phyloP scores from a whole-genome alignment of 148 eudicot genomes.

The Arbutus unedo region DNA sequence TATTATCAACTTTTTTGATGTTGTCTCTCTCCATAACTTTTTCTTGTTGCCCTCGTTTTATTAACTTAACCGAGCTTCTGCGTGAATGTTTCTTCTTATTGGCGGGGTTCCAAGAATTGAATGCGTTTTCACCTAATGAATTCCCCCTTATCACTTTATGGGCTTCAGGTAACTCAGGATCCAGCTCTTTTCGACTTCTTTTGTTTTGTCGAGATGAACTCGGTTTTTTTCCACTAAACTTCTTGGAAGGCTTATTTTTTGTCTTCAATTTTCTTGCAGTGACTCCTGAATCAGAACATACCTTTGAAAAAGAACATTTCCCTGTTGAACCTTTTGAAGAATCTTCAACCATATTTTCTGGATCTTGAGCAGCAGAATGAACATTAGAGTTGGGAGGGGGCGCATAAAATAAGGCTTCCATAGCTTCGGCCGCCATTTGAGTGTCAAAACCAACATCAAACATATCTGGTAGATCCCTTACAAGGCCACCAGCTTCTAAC shows the following conservation, averaged over 20 bases:
- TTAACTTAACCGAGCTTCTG: slow-evolving; percentile 15
- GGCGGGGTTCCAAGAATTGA: slow-evolving; percentile 17
- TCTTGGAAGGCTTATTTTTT: slow-evolving; percentile 20
- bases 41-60: slow-evolving; percentile 17
- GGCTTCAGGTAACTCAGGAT: slow-evolving; percentile 18
- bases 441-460: slow-evolving; percentile 60
- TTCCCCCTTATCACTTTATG: slow-evolving; percentile 19
- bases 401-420: slow-evolving; percentile 52
- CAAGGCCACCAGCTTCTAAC: slow-evolving; percentile 16
- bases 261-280: slow-evolving; percentile 20
- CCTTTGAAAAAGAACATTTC: slow-evolving; percentile 21
- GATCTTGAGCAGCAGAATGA: slow-evolving; percentile 25
- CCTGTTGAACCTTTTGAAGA: slow-evolving; percentile 23
- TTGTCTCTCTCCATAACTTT: slow-evolving; percentile 21
- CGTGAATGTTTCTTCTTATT: slow-evolving; percentile 5
- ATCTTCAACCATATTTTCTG: slow-evolving; percentile 16
- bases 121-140: slow-evolving; percentile 16
- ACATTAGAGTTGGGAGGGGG: slow-evolving; percentile 22
- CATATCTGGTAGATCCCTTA: slow-evolving; percentile 20
- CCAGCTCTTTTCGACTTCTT: slow-evolving; percentile 14
- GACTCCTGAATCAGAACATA: slow-evolving; percentile 27
- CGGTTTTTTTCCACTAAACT: neutral
- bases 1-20: slow-evolving; percentile 22
- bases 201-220: neutral
- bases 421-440: slow-evolving; percentile 79